These are phyloP conservation scores for Xylariaceae sp. DNA, from an alignment of 2,329 filamentous ascomycete species.

Conservation along the genomic window DNA sequence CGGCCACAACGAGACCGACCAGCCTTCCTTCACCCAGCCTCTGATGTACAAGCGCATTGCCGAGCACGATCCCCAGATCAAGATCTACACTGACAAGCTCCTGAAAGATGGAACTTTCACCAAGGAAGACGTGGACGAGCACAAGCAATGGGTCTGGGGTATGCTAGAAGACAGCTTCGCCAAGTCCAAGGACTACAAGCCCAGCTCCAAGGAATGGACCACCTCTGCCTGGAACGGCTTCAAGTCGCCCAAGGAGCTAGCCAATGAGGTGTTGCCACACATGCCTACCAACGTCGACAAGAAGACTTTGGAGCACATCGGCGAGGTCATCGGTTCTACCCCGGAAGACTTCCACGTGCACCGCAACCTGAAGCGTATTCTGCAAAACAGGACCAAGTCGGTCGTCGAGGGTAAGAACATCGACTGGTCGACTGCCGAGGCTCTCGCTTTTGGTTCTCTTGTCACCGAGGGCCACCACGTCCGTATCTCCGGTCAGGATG, in stretches of 20 bases:
- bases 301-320: conserved; percentile 77
- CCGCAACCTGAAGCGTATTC: conserved; percentile 95
- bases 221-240: conserved; percentile 99
- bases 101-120: conserved; percentile 91
- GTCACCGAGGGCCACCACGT: conserved; percentile 95
- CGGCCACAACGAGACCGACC: conserved; percentile 98
- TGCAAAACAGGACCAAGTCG: conserved; percentile 84
- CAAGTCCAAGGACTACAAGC: conserved; percentile 96
- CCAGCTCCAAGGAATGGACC: conserved; percentile 95
- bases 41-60: conserved; percentile 99
- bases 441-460: conserved; percentile 87
- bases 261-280: conserved; percentile 90
- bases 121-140: conserved; percentile 96
- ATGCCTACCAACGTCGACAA: conserved; percentile 77
- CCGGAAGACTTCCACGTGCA: conserved; percentile 88
- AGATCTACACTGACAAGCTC: conserved; percentile 89
- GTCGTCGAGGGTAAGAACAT: conserved; percentile 91
- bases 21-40: conserved; percentile 98
- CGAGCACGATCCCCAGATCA: conserved; percentile 77
- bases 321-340: conserved; percentile 70
- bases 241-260: conserved; percentile 97
- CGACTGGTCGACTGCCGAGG: conserved; percentile 96
- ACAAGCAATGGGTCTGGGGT: conserved; percentile 99
- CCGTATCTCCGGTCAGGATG: conserved; percentile 96
- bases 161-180: conserved; percentile 98